Evolutionary conservation across 495 filamentous ascomycete species (phyloP), one percentile per base, ranked within the genome.

Genomic region (Aspergillus affinis): DNA sequence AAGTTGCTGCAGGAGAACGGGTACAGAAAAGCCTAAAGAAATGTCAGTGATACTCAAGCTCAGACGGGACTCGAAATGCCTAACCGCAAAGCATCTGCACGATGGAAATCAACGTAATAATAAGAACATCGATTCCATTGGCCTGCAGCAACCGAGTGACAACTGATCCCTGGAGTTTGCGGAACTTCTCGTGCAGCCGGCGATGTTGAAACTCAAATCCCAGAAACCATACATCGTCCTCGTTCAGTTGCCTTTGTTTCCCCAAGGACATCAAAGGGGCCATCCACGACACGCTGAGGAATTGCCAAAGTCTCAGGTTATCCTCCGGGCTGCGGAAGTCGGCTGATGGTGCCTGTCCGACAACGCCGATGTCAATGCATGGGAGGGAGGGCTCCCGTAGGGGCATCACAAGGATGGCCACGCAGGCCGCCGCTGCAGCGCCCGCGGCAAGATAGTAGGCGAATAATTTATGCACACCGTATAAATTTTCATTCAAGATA

Each of bases 251-350:
- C 55, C 83, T 75, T 30, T 77, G 77, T 44, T 77, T 81, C 6
- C 88, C 90, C 19, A 82, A 59, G 2, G 78, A 72, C 47, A 93
- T 91, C 27, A 95, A 72, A 0, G 90, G 87, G 4, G 77, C 76
- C 84, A 95, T 86, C 91, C 91, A 95, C 0, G 89, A 91, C 6
- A 95, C 88, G 3, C 84, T 86, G 75, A 91, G 86, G 66, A 86
- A 95, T 65, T 93, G 89, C 87, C 88, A 93, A 1, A 90, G 77
- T 20, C 79, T 87, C 45, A 94, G 68, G 60, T 88, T 83, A 65
- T 95, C 91, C 68, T 95, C 91, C n/a, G 91, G 91, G 51, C 88
- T 93, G 30, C 90, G 84, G 18, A 86, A 78, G 3, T 82, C 65
- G 12, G 74, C 81, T 3, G 81, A 86, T 36, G 91, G 87, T 29